These are phyloP conservation scores for Wickerhamiella bombiphila DNA, from an alignment of 805 yeast species.

Conservation along the genomic window DNA sequence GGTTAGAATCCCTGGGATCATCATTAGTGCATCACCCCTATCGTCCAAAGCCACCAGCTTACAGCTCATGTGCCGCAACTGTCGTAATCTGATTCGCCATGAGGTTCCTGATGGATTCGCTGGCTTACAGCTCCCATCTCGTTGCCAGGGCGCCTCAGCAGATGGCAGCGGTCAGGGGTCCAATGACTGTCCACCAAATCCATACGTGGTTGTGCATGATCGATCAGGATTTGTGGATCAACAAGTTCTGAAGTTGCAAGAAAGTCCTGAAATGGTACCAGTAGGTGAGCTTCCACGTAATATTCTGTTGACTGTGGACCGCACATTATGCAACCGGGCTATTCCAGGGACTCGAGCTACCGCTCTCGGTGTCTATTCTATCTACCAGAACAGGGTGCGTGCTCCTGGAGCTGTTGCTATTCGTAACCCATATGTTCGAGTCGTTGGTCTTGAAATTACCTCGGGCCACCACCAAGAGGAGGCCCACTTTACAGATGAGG, in stretches of 20 bases:
- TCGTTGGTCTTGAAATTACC: slow-evolving; percentile 75
- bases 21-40: slow-evolving; percentile 80
- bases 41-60: slow-evolving; percentile 75
- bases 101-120: slow-evolving; percentile 57
- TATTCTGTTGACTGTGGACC: slow-evolving; percentile 70
- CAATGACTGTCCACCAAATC: slow-evolving; percentile 75
- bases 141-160: slow-evolving; percentile 46
- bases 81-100: slow-evolving; percentile 64
- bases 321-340: slow-evolving; percentile 76
- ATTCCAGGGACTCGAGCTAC: slow-evolving; percentile 94
- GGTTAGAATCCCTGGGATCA: slow-evolving; percentile 82
- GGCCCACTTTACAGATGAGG: slow-evolving; percentile 69
- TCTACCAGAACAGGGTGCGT: slow-evolving; percentile 56
- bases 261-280: slow-evolving; percentile 96
- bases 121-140: slow-evolving; percentile 48
- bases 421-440: slow-evolving; percentile 79
- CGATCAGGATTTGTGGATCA: slow-evolving; percentile 89
- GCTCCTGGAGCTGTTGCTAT: slow-evolving; percentile 59
- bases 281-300: slow-evolving; percentile 99
- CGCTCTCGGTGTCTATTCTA: slow-evolving; percentile 82
- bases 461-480: slow-evolving; percentile 53
- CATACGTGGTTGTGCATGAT: slow-evolving; percentile 86
- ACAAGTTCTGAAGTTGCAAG: slow-evolving; percentile 85
- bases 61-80: slow-evolving; percentile 72
- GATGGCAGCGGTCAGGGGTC: slow-evolving; percentile 23